Base-by-base conservation (phyloP, 1,284 basidiomycete species). In the Apiotrichum siamense region DNA sequence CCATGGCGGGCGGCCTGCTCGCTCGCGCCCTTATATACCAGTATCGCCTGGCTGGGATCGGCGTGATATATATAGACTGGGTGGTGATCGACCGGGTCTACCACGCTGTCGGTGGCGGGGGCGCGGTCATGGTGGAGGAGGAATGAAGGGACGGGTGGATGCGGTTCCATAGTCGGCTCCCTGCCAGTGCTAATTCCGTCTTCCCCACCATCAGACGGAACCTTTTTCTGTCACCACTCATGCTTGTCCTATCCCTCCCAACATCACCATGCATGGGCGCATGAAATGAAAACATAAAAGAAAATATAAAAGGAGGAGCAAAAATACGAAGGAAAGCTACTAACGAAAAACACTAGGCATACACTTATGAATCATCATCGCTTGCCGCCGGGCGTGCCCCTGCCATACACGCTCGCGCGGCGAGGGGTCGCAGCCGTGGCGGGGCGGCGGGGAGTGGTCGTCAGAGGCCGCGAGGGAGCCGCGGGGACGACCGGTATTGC, bases 401-500 rank as follows among this genome's bases (percentile, higher is more conserved):
- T 46, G 3, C 54, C 54, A n/a, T 53, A 56, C 7, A 51, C 48
- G 23, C 40, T 46, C 6, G 40, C 39, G 18, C 52, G 39, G 18
- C 52, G 39, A 1, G 52, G 52, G 0, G 52, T 54, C 13, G 47
- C 33, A 0, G 37, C 26, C 11, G 46, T 26, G 7, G 26, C 52
- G n/a, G 36, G 47, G 18, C 45, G 49, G 24, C 49, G 33, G 7
- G 50, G 50, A 7, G 49, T 52, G 1, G 25, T 33, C 10, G 48
- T 33, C 15, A 36, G 39, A 11, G 55, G 33, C 7, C 50, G 49
- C 2, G 50, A 15, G 7, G 52, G 9, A 7, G 33, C 40, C 1
- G 37, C 20, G 6, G 29, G 40, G 15, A 42, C 47, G 9, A 41
- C 47, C 9, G 61, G 49, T 20, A 67, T 50, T 20, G 54, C 52